Conservation (phyloP, 2,329 filamentous ascomycete species). For the Fusarium sp. region DNA sequence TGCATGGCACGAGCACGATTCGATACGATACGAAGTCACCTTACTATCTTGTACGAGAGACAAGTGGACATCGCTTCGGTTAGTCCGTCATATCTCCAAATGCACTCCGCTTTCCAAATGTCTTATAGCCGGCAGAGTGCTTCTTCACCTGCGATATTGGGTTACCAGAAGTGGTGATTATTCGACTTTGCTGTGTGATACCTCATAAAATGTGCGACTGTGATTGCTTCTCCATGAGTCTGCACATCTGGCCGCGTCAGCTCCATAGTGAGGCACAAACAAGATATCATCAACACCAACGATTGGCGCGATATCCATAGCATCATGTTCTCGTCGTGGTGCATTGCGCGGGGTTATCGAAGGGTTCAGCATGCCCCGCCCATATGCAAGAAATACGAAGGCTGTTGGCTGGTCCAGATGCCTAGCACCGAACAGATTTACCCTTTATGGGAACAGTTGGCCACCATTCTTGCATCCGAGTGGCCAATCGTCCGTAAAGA, state of each 20-base stretch:
- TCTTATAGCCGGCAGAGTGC: not conserved
- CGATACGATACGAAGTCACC: conserved; percentile 19
- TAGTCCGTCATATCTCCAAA: not conserved
- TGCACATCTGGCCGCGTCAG: conserved; percentile 30
- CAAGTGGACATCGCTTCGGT: not conserved
- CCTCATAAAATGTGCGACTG: not conserved
- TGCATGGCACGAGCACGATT: not conserved
- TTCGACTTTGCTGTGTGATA: conserved; percentile 17
- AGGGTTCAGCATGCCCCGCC: conserved; percentile 27
- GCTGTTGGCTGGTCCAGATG: conserved; percentile 22
- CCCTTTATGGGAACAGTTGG: conserved; percentile 33
- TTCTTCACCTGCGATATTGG: not conserved
- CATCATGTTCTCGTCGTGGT: conserved; percentile 38
- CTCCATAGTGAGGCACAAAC: conserved; percentile 7
- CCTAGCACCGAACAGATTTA: conserved; percentile 29
- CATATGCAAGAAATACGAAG: conserved; percentile 40
- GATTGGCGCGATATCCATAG: conserved; percentile 24
- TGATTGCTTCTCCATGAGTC: not conserved
- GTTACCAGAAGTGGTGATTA: not conserved
- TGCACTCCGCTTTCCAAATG: not conserved
- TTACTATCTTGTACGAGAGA: conserved; percentile 1
- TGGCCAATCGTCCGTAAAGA: conserved; percentile 12
- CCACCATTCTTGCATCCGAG: conserved; percentile 33
- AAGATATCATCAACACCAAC: conserved; percentile 18
- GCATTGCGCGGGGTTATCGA: conserved; percentile 30